A percentile compares a stretch with the other conserved stretches of the same genome.
These are phyloP conservation scores for Gentiana macrophylla DNA, from an alignment of 257 asterid genomes.

Conservation along the genomic window DNA sequence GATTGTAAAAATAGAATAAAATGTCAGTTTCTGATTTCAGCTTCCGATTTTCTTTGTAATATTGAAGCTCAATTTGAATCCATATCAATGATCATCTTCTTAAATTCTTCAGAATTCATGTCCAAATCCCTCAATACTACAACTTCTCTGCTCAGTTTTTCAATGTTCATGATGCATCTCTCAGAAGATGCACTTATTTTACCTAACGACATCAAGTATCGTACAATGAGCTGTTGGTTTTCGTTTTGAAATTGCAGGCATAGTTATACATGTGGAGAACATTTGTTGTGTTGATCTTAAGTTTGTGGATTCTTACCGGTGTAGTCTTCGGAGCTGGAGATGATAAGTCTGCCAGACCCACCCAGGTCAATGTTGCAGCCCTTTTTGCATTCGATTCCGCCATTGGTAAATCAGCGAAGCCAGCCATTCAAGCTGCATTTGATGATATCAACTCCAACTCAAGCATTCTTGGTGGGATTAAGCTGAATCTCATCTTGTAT, in stretches of 20 bases:
- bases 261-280: background rate
- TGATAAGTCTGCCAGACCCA: conserved; percentile 24
- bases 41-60: too few species aligned
- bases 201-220: background rate
- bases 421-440: conserved; percentile 66
- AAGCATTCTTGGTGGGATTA: conserved; percentile 37
- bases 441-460: conserved; percentile 64
- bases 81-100: too few species aligned
- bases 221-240: background rate
- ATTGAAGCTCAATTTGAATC: too few species aligned
- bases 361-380: conserved; percentile 60
- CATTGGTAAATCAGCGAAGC: conserved; percentile 69
- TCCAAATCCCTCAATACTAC: too few species aligned
- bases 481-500: conserved; percentile 50
- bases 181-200: background rate
- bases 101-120: too few species aligned
- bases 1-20: too few species aligned
- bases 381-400: conserved; percentile 56
- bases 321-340: conserved; percentile 9
- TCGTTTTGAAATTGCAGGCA: background rate
- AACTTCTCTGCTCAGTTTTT: too few species aligned
- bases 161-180: background rate
- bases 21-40: too few species aligned
- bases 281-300: background rate
- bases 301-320: conserved; percentile 3